These are phyloP conservation scores for Phialophora verrucosa DNA, from an alignment of 2,329 filamentous ascomycete species.

Conservation along the genomic window DNA sequence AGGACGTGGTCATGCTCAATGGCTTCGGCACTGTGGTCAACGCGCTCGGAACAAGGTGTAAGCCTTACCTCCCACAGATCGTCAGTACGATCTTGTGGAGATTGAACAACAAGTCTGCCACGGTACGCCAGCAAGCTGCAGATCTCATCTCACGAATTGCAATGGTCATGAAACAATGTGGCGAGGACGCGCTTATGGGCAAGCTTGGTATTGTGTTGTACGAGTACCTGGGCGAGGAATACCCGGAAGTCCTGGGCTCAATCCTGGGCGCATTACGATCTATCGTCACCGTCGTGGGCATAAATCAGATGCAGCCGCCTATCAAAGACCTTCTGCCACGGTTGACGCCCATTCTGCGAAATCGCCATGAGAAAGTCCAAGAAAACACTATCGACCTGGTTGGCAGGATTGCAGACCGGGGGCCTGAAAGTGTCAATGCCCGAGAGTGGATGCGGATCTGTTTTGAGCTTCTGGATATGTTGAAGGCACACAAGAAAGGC, in stretches of 20 bases:
- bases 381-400: constrained; percentile 99
- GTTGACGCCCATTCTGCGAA: constrained; percentile 95
- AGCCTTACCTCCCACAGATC: constrained; percentile 95
- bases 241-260: constrained; percentile 94
- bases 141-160: constrained; percentile 96
- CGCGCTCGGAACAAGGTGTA: constrained; percentile 88
- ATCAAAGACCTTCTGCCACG: constrained; percentile 95
- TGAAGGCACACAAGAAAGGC: constrained; percentile 99
- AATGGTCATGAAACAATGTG: constrained; percentile 98
- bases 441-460: constrained; percentile 99
- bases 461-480: constrained; percentile 98
- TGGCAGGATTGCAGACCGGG: constrained; percentile 95
- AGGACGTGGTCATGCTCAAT: constrained; percentile 95
- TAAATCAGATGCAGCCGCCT: constrained; percentile 96
- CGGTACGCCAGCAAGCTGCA: constrained; percentile 93
- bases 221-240: constrained; percentile 98
- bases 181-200: constrained; percentile 92
- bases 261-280: constrained; percentile 93
- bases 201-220: constrained; percentile 94
- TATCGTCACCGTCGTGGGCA: constrained; percentile 97
- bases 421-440: constrained; percentile 93
- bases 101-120: constrained; percentile 96
- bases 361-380: constrained; percentile 98
- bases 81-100: constrained; percentile 96
- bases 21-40: constrained; percentile 98